A percentile compares a stretch with the other conserved stretches of the same genome.
These are phyloP conservation scores for Coniochaeta pulveracea DNA, from an alignment of 2,329 filamentous ascomycete genomes.

Conservation along the genomic window DNA sequence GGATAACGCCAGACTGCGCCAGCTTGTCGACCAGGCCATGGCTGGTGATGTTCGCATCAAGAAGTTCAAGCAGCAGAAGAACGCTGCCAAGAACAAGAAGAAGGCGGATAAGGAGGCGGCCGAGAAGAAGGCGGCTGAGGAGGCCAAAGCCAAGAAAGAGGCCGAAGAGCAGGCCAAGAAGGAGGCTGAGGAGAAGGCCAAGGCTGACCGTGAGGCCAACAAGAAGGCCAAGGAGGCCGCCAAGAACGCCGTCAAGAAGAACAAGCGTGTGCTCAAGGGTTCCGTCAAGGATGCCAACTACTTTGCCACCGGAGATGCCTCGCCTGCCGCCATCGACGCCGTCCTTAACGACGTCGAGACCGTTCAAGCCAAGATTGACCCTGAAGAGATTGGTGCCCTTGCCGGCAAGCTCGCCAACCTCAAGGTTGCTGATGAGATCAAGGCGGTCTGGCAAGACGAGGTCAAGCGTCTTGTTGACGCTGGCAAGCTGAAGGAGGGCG, in stretches of 20 bases:
- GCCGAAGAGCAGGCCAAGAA: slow-evolving; percentile 70
- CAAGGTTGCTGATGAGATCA: slow-evolving; percentile 76
- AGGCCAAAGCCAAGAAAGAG: slow-evolving; percentile 71
- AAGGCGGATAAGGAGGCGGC: slow-evolving; percentile 81
- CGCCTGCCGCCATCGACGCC: slow-evolving; percentile 67
- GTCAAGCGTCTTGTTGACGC: slow-evolving; percentile 65
- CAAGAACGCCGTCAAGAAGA: slow-evolving; percentile 99
- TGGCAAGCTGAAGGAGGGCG: slow-evolving; percentile 78
- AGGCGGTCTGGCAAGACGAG: slow-evolving; percentile 69
- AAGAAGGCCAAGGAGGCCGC: slow-evolving; percentile 99
- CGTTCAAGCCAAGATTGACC: slow-evolving; percentile 77
- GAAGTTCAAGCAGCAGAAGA: slow-evolving; percentile 86
- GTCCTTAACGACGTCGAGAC: slow-evolving; percentile 80
- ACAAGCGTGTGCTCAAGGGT: slow-evolving; percentile 92
- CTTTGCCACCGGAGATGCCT: slow-evolving; percentile 63
- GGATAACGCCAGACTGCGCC: slow-evolving; percentile 82
- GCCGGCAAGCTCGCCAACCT: slow-evolving; percentile 69
- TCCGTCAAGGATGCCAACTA: slow-evolving; percentile 98
- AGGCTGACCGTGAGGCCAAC: slow-evolving; percentile 66
- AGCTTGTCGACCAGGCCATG: slow-evolving; percentile 78
- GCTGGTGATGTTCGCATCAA: slow-evolving; percentile 91
- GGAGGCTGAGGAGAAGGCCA: slow-evolving; percentile 78
- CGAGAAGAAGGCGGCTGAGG: slow-evolving; percentile 76
- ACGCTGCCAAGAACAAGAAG: slow-evolving; percentile 94
- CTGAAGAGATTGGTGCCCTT: slow-evolving; percentile 78